Conservation (phyloP, 805 yeast genomes). For the Lipomyces yamadae region DNA sequence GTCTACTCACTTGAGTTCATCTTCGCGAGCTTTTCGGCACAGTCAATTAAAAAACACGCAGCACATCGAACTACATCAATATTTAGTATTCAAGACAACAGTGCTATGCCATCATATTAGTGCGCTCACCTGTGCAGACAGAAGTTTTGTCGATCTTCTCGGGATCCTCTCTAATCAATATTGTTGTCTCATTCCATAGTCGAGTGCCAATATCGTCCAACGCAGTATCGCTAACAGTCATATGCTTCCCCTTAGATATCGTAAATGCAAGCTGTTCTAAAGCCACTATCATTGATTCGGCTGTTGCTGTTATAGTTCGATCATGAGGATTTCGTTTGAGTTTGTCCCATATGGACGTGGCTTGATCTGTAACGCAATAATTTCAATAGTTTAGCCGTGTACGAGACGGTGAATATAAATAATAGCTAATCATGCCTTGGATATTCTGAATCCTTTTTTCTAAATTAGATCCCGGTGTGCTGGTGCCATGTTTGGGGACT, state of each 20-base stretch:
- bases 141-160: slow-evolving; percentile 10
- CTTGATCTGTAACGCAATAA: slow-evolving; percentile 8
- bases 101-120: background rate
- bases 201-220: slow-evolving; percentile 18
- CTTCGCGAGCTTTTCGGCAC: slow-evolving; percentile 20
- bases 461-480: background rate
- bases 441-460: slow-evolving; percentile 1
- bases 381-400: background rate
- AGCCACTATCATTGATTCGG: slow-evolving; percentile 15
- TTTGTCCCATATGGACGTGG: background rate
- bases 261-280: slow-evolving; percentile 25
- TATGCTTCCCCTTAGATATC: slow-evolving; percentile 13
- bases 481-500: background rate
- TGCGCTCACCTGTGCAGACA: slow-evolving; percentile 4
- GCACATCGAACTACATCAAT: slow-evolving; percentile 20
- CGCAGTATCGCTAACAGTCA: background rate
- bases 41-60: slow-evolving; percentile 29
- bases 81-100: background rate
- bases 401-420: background rate
- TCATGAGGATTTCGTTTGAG: slow-evolving; percentile 1
- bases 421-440: slow-evolving; percentile 6
- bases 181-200: slow-evolving; percentile 29
- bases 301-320: slow-evolving; percentile 10
- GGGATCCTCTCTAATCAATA: slow-evolving; percentile 9
- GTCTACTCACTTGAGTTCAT: background rate